phyloP scores from a whole-genome alignment of 139 green algal genomes.

The Chlorella sp. region DNA sequence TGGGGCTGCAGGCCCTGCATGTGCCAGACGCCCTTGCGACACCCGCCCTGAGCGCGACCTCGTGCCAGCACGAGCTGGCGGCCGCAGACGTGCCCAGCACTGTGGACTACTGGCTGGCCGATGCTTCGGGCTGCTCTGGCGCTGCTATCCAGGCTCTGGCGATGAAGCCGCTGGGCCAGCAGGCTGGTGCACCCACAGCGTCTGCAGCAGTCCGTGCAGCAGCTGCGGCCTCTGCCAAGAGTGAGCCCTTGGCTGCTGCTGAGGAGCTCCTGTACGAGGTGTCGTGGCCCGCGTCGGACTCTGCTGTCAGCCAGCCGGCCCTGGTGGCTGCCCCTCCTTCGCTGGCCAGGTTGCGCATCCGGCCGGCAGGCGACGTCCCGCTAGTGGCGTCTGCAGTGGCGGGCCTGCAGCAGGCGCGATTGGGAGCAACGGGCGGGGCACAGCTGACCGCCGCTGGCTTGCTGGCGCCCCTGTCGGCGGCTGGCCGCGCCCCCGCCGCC shows the following conservation, averaged over 20 bases:
- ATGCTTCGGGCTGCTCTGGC: background rate
- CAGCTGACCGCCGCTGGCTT: constrained; percentile 9
- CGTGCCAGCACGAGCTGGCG: background rate
- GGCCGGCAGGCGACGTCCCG: no score
- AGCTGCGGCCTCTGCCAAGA: background rate
- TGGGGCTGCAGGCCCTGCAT: constrained; percentile 11
- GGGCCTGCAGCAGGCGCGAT: background rate
- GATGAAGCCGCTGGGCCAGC: constrained; percentile 17
- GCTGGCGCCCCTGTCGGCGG: no score
- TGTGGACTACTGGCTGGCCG: constrained; percentile 27
- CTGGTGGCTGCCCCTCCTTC: no score
- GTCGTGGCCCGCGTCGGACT: constrained; percentile 17
- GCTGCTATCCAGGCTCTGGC: constrained; percentile 13
- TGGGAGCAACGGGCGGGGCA: background rate
- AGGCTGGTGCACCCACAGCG: background rate
- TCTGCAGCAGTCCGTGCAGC: background rate
- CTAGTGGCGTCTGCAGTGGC: constrained; percentile 1
- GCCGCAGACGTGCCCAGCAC: background rate
- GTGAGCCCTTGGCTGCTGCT: background rate
- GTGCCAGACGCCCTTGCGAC: background rate
- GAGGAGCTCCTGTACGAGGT: constrained; percentile 40
- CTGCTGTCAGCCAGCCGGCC: background rate
- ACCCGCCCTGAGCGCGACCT: constrained; percentile 8
- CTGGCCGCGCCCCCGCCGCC: no score
- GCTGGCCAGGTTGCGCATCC: no score